Evolutionary conservation across 306 rosid species (phyloP), one percentile per base, ranked within the genome.

Genomic region (Casuarina glauca): DNA sequence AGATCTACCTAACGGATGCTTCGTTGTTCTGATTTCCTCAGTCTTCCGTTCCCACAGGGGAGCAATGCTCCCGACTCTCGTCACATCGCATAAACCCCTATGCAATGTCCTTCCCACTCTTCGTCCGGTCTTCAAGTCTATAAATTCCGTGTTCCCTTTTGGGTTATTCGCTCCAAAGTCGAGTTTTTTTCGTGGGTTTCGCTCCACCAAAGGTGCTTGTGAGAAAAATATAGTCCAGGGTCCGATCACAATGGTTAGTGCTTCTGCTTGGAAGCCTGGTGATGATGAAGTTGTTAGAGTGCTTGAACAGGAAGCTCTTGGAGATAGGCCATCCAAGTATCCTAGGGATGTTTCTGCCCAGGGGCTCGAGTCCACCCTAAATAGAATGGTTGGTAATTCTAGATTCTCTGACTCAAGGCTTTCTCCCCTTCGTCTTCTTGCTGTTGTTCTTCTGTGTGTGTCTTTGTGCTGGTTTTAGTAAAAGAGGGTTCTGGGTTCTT

Each of bases 331-430:
- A 8, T 73, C 89, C 2, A 64, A 70, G 74, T 76, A 80, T 67
- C 79, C 15, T 57, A 26, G 72, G 12, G 83, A 46, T 57, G 42
- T 77, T 70, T 58, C 78, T 57, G 64, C 70, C 48, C 77, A 15
- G 54, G 81, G 82, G 19, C 9, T 87, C 69, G 91, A 95, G 74
- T 73, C 89, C 9, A 86, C 53, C 3, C 89, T 92, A 66, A 94
- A 94, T 82, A 79, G 77, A 76, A 41, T 87, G 95, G 98, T 94
- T 79, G 6, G 94, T 86, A 45, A 48, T 80, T 17, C 60, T 67
- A 36, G 52, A 17, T 63, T 26, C 51, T 69, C 15, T 49, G 35
- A 42, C n/a, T 42, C 35, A 41, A 7, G 12, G 17, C 17, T 69
- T 35, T 69, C 39, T 36, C 8, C 17, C 6, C 8, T 32, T 9